Conservation (phyloP, 2,329 filamentous ascomycete species). For the Pseudogymnoascus sp. region DNA sequence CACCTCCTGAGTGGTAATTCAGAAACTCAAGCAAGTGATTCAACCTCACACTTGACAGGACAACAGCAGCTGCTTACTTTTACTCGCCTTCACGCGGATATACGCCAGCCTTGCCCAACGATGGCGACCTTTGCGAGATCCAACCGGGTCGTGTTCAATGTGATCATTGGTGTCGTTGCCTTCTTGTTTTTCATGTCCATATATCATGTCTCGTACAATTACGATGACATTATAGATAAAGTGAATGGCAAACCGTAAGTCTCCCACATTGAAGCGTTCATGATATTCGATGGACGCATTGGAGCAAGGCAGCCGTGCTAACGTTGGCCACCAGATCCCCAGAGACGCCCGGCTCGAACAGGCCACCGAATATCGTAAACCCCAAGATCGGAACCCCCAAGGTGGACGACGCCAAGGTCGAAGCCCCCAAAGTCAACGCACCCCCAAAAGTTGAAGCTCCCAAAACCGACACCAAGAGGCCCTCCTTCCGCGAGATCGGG, state of each 20-base stretch:
- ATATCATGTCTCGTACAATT: not conserved
- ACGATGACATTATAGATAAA: not conserved
- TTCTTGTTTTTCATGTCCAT: not conserved
- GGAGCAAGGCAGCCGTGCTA: not conserved
- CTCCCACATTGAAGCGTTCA: not conserved
- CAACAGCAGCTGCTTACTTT: not conserved
- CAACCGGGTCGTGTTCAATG: conserved; percentile 3
- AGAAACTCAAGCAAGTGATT: not conserved
- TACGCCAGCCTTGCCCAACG: not conserved
- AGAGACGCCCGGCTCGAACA: not conserved
- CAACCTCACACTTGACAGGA: not conserved
- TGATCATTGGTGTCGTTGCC: not conserved
- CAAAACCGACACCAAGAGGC: not conserved
- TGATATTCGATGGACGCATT: not conserved
- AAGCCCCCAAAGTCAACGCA: not conserved
- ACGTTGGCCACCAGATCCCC: not conserved
- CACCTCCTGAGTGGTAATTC: not conserved
- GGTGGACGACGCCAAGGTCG: not conserved
- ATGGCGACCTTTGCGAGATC: conserved; percentile 4
- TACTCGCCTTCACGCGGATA: conserved; percentile 1
- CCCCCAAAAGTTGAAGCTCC: not conserved
- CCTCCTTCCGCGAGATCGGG: conserved; percentile 29
- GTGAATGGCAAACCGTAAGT: not conserved
- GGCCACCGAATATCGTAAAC: not conserved
- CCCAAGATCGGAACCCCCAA: not conserved